These are phyloP conservation scores for Cladosporium sp. DNA, from an alignment of 2,329 filamentous ascomycete genomes.

Conservation along the genomic window DNA sequence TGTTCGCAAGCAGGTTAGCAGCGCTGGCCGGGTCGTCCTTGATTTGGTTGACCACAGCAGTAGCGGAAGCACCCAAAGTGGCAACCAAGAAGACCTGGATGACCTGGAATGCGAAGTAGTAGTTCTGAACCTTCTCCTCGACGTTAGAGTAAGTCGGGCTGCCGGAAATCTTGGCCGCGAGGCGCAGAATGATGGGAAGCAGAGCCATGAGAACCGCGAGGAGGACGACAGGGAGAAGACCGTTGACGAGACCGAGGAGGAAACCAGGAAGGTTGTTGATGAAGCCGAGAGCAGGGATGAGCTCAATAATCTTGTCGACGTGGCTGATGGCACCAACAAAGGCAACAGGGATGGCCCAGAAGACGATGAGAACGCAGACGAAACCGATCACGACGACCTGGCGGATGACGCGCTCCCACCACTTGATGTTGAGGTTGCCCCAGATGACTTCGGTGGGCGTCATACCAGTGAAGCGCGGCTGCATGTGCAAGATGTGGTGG, in stretches of 20 bases:
- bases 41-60: constrained; percentile 62
- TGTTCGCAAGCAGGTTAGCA: constrained; percentile 27
- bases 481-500: constrained; percentile 81
- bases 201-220: constrained; percentile 81
- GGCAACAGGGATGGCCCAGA: constrained; percentile 75
- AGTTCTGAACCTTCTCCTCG: constrained; percentile 85
- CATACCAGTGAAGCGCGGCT: constrained; percentile 77
- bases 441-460: constrained; percentile 81
- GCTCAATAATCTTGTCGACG: constrained; percentile 53
- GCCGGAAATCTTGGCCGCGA: constrained; percentile 74
- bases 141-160: constrained; percentile 74
- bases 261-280: constrained; percentile 58
- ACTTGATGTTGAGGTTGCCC: constrained; percentile 74
- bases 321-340: constrained; percentile 84
- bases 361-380: constrained; percentile 73
- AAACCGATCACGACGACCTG: constrained; percentile 65
- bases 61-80: constrained; percentile 75
- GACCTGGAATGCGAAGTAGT: constrained; percentile 86
- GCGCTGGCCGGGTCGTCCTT: constrained; percentile 51
- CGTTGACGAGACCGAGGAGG: constrained; percentile 79
- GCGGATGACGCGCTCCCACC: constrained; percentile 79
- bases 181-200: constrained; percentile 74
- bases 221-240: constrained; percentile 73
- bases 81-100: constrained; percentile 88
- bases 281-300: constrained; percentile 20